Evolutionary conservation across 2,329 filamentous ascomycete genomes (phyloP), one percentile per base, ranked within the genome.

Genomic region (Phialophora chinensis): DNA sequence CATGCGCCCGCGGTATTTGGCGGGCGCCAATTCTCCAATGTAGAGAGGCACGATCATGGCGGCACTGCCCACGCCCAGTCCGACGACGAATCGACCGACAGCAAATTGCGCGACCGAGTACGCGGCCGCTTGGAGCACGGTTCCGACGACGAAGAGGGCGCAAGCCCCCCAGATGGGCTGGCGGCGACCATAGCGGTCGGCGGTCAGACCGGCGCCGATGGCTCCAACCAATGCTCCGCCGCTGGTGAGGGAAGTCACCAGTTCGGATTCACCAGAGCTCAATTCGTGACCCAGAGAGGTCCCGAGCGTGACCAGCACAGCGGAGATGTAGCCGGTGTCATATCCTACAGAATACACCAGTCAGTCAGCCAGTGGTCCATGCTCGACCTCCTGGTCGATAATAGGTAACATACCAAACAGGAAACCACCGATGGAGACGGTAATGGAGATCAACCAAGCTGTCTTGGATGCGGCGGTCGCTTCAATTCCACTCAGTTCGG

Each of bases 291-390:
- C 7, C 75, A 67, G 6, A 81, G 82, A 50, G 79, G 73, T 7
- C 84, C 85, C 44, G 87, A 80, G 69, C 85, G 83, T 2, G 31
- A 88, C 81, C 65, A 88, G 80, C 2, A 85, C 87, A 1, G 85
- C 86, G 33, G 85, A 87, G 65, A 88, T 87, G n/a, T 88, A 85
- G 52, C 86, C 86, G 49, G 86, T 88, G 72, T 88, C 86, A 73
- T 87, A 88, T 62, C 86, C 56, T 29, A 29, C 27, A 4, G 27
- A 3, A 29, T 59, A n/a, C 4, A 17, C 23, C n/a, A 3, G 14
- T 20, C 14, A 27, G 44, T 25, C 38, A 47, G 33, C 5, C 20
- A 27, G 23, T 47, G 6, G 44, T 59, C 8, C 35, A 29, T 29
- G 27, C 54, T 10, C 54, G 33, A 56, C 12, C 17, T 23, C 25